Base-by-base conservation (phyloP, 2,329 filamentous ascomycete species). In the Grosmannia penicillata region DNA sequence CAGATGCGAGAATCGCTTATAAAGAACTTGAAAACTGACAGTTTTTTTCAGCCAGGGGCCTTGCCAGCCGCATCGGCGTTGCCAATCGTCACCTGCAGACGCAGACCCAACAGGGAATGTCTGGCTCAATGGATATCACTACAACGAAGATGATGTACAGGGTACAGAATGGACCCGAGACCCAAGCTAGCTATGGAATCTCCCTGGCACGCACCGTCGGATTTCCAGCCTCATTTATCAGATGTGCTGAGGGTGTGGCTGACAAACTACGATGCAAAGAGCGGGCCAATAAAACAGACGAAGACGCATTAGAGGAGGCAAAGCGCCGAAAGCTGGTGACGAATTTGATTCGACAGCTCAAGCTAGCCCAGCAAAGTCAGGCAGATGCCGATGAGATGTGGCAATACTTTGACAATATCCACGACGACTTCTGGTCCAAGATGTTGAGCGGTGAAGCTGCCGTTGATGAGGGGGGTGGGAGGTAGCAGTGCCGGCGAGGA, bases 61-160 rank as follows among this genome's bases (percentile, higher is more conserved):
- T 95, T 43, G 66, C 71, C 2, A 77, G 86, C 45, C 72, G 82
- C 10, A 74, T 72, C 14, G 86, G 86, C 0, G 85, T 95, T 1
- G 65, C 87, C 19, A 93, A 84, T 47, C 62, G 93, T 3, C 86
- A 95, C 51, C 69, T 96, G 3, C 70, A 75, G 1, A 82, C 87
- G 0, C 70, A 86, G 30, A 74, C 77, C 5, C 33, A 63, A 63
- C 0, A 51, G 60, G 1, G 11, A 22, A 5, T 19, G 3, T 14
- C 11, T 3, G 13, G 27, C 8, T 11, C 29, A 2, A 61, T 67
- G 3, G 65, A 74, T 1, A 46, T 61, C 4, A 62, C 64, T 1
- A 74, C 70, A 26, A 82, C 94, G 60, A 83, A 70, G 0, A 95
- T 96, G 86, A 64, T 91, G 0, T 96, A 96, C 59, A 87, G 78